Base-by-base conservation (phyloP, 305 asterid species). In the Fraxinus angustifolia region DNA sequence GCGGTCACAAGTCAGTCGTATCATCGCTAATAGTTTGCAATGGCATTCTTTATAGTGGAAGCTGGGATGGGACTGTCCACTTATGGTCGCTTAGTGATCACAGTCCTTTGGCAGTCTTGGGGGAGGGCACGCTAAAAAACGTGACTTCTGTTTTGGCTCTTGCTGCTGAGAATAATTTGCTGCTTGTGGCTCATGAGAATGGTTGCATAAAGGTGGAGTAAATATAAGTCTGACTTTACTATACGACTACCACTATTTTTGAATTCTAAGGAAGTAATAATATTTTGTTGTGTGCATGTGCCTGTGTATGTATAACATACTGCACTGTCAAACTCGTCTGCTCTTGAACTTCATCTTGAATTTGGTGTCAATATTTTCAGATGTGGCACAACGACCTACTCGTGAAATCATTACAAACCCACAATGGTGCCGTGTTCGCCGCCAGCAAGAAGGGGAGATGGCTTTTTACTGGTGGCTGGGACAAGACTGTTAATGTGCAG, bases 51-150 rank as follows among this genome's bases (percentile, higher is more conserved):
- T 95, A 91, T 78, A 93, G 97, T 84, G 98, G 97, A 83, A 95
- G 99, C 87, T 93, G 97, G 99, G 99, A 95, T 73, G 99, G 98
- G 76, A 91, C 97, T 45, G 92, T 95, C 60, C 87, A 95, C 7
- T 80, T 95, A 83, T 95, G 99, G 99, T 91, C 97, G 79, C 90
- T 93, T 30, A 87, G 88, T 21, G 99, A 95, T 86, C 97, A 93
- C 84, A 89, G 88, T 78, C 91, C 94, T 53, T 86, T 95, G 84
- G 85, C 97, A 10, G 90, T 93, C 11, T 86, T 95, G 78, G 97
- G 90, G 77, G 95, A 91, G 81, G 93, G 82, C 81, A 87, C 73
- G 34, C 71, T 71, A 19, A 91, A 90, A 70, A 88, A 58, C 26
- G 62, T 86, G 74, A 78, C 81, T 23, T 86, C 99, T 19, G 87